Evolutionary conservation across 106 monocot species (phyloP).

Genomic region (Acanthochlamys bracteata): DNA sequence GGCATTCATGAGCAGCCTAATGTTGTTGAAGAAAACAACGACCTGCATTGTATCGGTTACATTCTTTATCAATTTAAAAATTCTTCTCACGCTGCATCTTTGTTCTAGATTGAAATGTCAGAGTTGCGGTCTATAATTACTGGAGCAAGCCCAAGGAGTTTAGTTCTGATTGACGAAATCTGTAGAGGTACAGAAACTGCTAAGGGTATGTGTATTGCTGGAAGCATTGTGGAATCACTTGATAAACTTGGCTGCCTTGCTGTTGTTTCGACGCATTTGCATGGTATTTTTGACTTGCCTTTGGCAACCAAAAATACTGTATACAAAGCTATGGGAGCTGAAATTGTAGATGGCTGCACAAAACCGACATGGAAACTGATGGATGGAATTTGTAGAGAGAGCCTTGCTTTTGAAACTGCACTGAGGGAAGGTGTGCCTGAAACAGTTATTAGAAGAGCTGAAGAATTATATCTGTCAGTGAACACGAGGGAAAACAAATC

Average conservation of each 20-base stretch:
- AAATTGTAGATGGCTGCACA: constrained; percentile 37
- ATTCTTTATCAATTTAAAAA: no score
- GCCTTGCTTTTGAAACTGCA: constrained; percentile 94
- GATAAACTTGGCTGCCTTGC: constrained; percentile 79
- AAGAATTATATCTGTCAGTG: constrained; percentile 57
- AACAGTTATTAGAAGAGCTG: constrained; percentile 57
- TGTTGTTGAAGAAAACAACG: no score
- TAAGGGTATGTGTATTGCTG: constrained; percentile 98
- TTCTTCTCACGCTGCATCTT: no score
- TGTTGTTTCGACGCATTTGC: constrained; percentile 89
- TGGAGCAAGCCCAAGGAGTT: constrained; percentile 47
- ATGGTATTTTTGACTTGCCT: constrained; percentile 91
- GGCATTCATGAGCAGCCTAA: no score
- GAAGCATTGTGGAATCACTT: constrained; percentile 83
- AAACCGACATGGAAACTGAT: constrained; percentile 72
- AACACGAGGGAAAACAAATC: constrained; percentile 6
- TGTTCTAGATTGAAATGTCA: constrained; percentile 90
- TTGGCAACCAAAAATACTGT: constrained; percentile 40
- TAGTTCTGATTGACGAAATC: constrained; percentile 91
- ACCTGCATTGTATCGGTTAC: no score
- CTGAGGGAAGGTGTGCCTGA: constrained; percentile 70
- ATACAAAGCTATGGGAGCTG: constrained; percentile 76
- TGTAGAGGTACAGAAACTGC: constrained; percentile 96
- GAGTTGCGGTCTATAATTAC: constrained; percentile 65
- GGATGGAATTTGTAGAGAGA: constrained; percentile 86